Conservation (phyloP, 1,139 yeast species). For the Meyerozyma elateridarum region DNA sequence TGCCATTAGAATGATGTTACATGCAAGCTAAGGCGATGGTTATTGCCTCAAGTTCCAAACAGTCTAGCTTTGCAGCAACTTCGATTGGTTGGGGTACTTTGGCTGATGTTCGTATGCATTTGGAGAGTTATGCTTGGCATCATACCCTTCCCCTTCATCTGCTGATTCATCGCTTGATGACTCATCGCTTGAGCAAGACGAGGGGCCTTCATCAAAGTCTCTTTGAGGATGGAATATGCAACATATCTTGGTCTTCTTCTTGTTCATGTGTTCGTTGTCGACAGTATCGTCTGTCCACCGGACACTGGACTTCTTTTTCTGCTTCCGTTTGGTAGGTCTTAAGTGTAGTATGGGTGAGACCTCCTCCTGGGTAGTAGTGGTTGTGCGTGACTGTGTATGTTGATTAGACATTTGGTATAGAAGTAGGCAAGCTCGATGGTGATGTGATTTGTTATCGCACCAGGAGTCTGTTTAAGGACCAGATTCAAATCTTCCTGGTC, state of each 20-base stretch:
- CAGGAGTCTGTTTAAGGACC: no score
- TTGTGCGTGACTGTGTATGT: no score
- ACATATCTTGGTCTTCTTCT: conserved; percentile 89
- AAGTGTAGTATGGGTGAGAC: conserved; percentile 1
- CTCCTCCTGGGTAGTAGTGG: background rate
- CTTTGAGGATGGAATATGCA: conserved; percentile 88
- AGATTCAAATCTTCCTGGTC: no score
- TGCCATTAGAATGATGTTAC: no score
- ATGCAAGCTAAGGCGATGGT: no score
- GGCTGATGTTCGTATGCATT: conserved; percentile 80
- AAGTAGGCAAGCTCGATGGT: no score
- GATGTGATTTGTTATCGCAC: no score
- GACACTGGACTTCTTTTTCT: conserved; percentile 44
- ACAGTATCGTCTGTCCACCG: conserved; percentile 82
- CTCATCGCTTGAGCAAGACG: conserved; percentile 25
- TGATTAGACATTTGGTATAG: no score
- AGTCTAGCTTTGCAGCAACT: background rate
- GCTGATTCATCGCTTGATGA: conserved; percentile 34
- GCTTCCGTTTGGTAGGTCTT: conserved; percentile 3
- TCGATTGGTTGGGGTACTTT: conserved; percentile 38
- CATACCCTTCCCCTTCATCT: conserved; percentile 17
- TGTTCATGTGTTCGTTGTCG: conserved; percentile 84
- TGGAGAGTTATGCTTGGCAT: conserved; percentile 30
- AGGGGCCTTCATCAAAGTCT: conserved; percentile 50
- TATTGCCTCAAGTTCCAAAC: background rate